Base-by-base conservation (phyloP, 1,284 basidiomycete genomes). In the Melampsora medusae region DNA sequence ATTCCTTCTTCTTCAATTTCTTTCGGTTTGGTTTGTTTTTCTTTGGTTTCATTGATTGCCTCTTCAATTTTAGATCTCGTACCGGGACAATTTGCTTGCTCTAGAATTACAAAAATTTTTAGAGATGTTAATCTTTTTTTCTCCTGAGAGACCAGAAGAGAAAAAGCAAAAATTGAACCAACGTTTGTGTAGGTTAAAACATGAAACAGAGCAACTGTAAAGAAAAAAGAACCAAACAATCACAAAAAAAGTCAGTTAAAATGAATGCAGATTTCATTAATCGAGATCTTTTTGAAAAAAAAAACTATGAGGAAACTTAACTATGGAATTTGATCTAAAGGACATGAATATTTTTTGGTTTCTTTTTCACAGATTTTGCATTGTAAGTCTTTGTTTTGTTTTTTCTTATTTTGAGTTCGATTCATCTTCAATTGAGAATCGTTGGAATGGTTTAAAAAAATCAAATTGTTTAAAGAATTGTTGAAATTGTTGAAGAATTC, bases 101-200 rank as follows among this genome's bases (percentile, higher is more conserved):
- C 69, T 71, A 61, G 7, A 35, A 35, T 35, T 35, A 35, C 4
- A 35, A 35, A 35, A 35, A 35, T n/a, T n/a, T n/a, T n/a, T n/a
- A n/a, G n/a, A n/a, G n/a, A n/a, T n/a, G n/a, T n/a, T n/a, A n/a
- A n/a, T n/a, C n/a, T n/a, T n/a, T n/a, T n/a, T n/a, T n/a, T n/a
- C n/a, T n/a, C n/a, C n/a, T n/a, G n/a, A n/a, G n/a, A 16, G n/a
- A 19, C 28, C n/a, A 56, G 56, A 31, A 9, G 9, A 14, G 14
- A 16, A 28, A 9, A 16, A 25, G 35, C 12, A 28, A 33, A 56
- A 66, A 66, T n/a, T 46, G 6, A 17, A 42, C 70, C 22, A 46
- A 73, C 70, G 60, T 28, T 73, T 73, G 25, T 73, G 70, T 10
- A 35, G 22, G 4, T 28, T 16, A 28, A 73, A 73, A 73, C 70